Evolutionary conservation across 2,329 filamentous ascomycete genomes (phyloP), one percentile per base, ranked within the genome.

Genomic region (Aspergillus ochraceus): DNA sequence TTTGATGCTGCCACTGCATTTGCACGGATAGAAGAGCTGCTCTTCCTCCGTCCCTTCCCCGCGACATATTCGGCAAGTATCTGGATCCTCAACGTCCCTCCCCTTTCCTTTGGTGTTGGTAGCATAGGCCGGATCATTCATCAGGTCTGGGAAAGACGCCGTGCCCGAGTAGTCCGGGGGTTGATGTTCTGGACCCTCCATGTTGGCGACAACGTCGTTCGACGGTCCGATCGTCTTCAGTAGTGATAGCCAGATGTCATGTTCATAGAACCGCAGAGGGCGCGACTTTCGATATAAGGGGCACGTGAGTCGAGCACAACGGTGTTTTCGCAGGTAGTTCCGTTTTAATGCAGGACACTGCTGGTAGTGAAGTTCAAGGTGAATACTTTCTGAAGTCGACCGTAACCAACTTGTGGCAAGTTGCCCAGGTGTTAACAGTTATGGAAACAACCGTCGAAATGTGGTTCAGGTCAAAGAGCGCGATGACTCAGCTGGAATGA

Each of bases 1-100:
- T 80, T 97, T 97, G 80, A 99, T 99, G 79, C 94, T 98, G 59
- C 95, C 95, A 73, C 92, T 97, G 81, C 95, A 99, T 82, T 97
- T 97, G 88, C 95, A 99, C 6, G 95, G 95, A 73, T 96, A 95
- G 81, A 97, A 99, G 45, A 99, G 84, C 60, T 92, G 92, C 73
- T 98, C 95, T 4, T 90, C 85, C 4, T 83, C 77, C 1, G 90
- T 90, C 57, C 86, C 92, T 76, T 99, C 96, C 55, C 91, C 92
- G 68, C 96, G 87, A 78, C 95, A 99, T 81, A 99, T 99, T 62
- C 95, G 89, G 81, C 95, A 99, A n/a, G 92, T 96, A 72, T 96
- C 91, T 58, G 84, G 83, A 57, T 90, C 88, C 58, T 83, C 78
- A 22, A 72, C 45, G 19, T 71, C 71, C 59, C 69, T 76, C 36